Percentiles rank a stretch among this genome's conserved stretches.
Conservation (phyloP, 164 flowering plant genomes). For the Umbellularia californica region DNA sequence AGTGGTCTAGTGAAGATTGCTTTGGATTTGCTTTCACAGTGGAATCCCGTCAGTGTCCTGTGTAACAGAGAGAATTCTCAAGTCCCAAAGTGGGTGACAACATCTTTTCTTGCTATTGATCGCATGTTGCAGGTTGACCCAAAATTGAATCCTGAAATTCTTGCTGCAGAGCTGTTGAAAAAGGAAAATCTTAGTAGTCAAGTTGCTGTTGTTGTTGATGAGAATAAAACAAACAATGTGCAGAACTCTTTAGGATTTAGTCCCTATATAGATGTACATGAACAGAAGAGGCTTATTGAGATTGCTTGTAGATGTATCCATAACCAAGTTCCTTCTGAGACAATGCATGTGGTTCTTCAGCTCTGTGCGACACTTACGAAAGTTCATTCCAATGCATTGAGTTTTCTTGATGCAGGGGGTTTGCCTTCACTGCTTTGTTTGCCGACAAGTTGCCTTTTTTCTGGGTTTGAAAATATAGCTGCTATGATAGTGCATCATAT, state of each 20-base stretch:
- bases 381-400: constrained; percentile 70
- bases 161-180: constrained; percentile 55
- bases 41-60: constrained; percentile 38
- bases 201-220: constrained; percentile 46
- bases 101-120: constrained; percentile 85
- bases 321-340: constrained; percentile 80
- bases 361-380: constrained; percentile 80
- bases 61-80: constrained; percentile 29
- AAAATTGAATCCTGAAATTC: constrained; percentile 53
- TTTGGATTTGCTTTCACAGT: constrained; percentile 63
- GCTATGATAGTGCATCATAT: constrained; percentile 83
- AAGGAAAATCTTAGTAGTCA: constrained; percentile 38
- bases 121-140: constrained; percentile 75
- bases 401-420: constrained; percentile 81
- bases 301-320: constrained; percentile 73
- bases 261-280: constrained; percentile 35
- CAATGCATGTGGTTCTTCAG: constrained; percentile 87
- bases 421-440: constrained; percentile 67
- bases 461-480: constrained; percentile 90
- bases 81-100: constrained; percentile 90
- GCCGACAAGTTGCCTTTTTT: constrained; percentile 80
- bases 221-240: constrained; percentile 46
- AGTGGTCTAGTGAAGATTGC: constrained; percentile 62
- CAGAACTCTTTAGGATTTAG: constrained; percentile 36
- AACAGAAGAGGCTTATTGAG: constrained; percentile 78